phyloP scores from a whole-genome alignment of 352 stramenopile species.

The Globisporangium cylindrosporum region DNA sequence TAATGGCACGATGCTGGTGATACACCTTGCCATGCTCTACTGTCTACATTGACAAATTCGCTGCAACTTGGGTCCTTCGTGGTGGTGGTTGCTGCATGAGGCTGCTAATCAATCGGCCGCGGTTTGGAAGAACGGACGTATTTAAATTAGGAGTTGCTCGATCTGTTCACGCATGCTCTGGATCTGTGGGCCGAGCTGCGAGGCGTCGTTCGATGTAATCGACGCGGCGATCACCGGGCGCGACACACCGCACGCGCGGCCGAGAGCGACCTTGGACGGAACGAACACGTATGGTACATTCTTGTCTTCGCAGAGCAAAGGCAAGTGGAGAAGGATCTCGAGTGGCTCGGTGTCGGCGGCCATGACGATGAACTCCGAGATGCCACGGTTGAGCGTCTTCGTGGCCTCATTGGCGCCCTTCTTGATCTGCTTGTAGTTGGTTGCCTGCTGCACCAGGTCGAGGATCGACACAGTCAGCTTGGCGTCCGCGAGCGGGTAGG shows the following conservation, averaged over 20 bases:
- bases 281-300: constrained; percentile 92
- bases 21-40: background rate
- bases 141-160: constrained; percentile 99
- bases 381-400: constrained; percentile 99
- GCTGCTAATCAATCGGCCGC: constrained; percentile 15
- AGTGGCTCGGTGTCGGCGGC: constrained; percentile 99
- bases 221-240: constrained; percentile 98
- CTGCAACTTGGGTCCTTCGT: background rate
- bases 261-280: constrained; percentile 98
- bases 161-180: constrained; percentile 99
- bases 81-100: constrained; percentile 5
- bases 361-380: constrained; percentile 99
- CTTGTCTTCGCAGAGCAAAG: constrained; percentile 98
- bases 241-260: constrained; percentile 98
- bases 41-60: background rate
- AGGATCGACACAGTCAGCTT: constrained; percentile 99
- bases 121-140: background rate
- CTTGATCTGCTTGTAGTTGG: constrained; percentile 99
- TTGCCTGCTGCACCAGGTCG: constrained; percentile 98
- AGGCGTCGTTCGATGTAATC: constrained; percentile 99
- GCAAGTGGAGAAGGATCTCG: constrained; percentile 99
- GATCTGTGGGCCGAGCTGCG: constrained; percentile 98
- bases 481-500: constrained; percentile 97
- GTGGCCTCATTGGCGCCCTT: constrained; percentile 99
- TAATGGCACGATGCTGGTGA: background rate